Conservation (phyloP, 2,329 filamentous ascomycete species). For the Diaporthe sp. region DNA sequence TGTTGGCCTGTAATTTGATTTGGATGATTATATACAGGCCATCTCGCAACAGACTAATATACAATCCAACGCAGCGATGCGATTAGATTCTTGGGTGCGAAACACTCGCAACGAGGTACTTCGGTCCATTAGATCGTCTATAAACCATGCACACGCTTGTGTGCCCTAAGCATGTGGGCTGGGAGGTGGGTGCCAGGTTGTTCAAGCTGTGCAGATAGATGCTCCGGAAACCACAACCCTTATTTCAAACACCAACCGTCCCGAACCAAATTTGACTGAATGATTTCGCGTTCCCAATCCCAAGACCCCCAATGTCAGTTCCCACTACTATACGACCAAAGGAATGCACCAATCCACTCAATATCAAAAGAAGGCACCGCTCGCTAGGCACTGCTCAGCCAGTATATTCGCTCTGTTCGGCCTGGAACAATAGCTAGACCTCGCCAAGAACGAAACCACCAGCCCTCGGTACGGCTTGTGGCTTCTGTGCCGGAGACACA, state of each 20-base stretch:
- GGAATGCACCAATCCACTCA: not conserved
- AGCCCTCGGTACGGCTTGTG: not conserved
- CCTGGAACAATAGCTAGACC: not conserved
- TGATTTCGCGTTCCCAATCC: not conserved
- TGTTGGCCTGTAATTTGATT: not conserved
- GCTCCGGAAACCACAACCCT: not conserved
- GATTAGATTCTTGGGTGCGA: constrained; percentile 4
- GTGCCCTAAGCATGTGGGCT: not conserved
- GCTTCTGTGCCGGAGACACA: constrained; percentile 1
- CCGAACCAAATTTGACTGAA: not conserved
- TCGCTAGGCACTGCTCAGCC: not conserved
- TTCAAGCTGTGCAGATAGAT: constrained; percentile 14
- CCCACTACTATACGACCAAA: not conserved
- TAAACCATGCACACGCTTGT: constrained; percentile 9
- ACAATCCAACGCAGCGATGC: constrained; percentile 10
- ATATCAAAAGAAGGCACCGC: not conserved
- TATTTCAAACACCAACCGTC: not conserved
- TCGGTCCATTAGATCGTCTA: constrained; percentile 29
- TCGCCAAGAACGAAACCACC: constrained; percentile 37
- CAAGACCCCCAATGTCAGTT: not conserved
- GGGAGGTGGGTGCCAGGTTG: not conserved
- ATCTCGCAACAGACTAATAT: not conserved
- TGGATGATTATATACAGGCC: constrained; percentile 17
- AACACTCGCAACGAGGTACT: not conserved
- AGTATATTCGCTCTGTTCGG: not conserved